Percentiles rank a stretch among this genome's conserved stretches.
Evolutionary conservation across 352 stramenopile species (phyloP).

Genomic region (Pilasporangium apinafurcum): DNA sequence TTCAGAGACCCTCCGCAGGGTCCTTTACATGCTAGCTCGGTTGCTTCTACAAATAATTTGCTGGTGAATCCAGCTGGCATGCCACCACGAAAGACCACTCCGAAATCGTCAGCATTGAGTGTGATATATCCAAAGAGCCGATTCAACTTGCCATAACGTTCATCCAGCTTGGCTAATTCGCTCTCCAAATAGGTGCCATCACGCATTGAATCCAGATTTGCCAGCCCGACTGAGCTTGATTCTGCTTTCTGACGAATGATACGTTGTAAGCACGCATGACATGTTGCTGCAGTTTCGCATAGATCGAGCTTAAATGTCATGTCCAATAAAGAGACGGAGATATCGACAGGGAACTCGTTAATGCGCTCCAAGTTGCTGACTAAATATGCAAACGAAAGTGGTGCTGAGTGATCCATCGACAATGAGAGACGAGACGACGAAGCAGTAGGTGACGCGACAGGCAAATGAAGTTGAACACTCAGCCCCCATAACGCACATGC

Average conservation of each 20-base stretch:
- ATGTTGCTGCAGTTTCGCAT: slow-evolving; percentile 42
- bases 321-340: slow-evolving; percentile 61
- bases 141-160: slow-evolving; percentile 48
- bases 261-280: slow-evolving; percentile 52
- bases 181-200: slow-evolving; percentile 54
- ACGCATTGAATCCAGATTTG: slow-evolving; percentile 48
- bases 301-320: slow-evolving; percentile 61
- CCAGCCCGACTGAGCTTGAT: slow-evolving; percentile 41
- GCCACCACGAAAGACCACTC: slow-evolving; percentile 45
- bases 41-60: slow-evolving; percentile 45
- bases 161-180: slow-evolving; percentile 41
- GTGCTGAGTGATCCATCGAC: slow-evolving; percentile 14
- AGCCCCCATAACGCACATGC: slow-evolving; percentile 48
- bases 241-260: slow-evolving; percentile 67
- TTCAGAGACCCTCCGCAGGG: slow-evolving; percentile 45
- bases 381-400: slow-evolving; percentile 18
- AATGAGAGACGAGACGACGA: background rate
- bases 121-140: slow-evolving; percentile 42
- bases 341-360: slow-evolving; percentile 59
- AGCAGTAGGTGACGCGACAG: slow-evolving; percentile 7
- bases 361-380: slow-evolving; percentile 49
- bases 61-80: slow-evolving; percentile 48
- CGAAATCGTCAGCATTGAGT: slow-evolving; percentile 58
- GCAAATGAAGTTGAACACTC: slow-evolving; percentile 41
- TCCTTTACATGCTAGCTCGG: slow-evolving; percentile 57